Percentiles rank a stretch among this genome's conserved stretches.
phyloP scores from a whole-genome alignment of 2,329 filamentous ascomycete species.

The Colletotrichum horii region DNA sequence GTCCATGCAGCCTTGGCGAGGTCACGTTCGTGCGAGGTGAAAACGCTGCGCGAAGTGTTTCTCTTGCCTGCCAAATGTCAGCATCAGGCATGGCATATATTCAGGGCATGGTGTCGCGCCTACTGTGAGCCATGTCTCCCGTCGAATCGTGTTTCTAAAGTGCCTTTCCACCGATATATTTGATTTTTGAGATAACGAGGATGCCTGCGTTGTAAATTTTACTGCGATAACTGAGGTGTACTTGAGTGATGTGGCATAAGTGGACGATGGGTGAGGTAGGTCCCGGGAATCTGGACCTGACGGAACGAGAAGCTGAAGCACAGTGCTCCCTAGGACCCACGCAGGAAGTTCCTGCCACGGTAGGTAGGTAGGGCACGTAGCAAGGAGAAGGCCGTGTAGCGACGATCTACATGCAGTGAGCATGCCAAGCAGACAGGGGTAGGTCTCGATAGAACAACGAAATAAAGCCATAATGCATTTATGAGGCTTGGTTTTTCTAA shows the following conservation, averaged over 20 bases:
- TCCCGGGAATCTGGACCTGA: background rate
- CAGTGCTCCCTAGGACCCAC: background rate
- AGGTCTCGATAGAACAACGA: background rate
- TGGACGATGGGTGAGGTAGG: background rate
- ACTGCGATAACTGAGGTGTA: background rate
- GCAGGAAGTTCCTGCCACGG: background rate
- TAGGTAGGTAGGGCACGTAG: too few relatives aligned
- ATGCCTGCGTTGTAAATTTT: background rate
- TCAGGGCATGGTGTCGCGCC: slow-evolving; percentile 19
- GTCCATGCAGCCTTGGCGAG: slow-evolving; percentile 85
- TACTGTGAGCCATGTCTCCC: slow-evolving; percentile 56
- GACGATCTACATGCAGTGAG: background rate
- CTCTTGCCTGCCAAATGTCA: slow-evolving; percentile 66
- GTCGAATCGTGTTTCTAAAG: background rate
- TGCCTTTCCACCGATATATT: background rate
- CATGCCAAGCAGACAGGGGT: background rate
- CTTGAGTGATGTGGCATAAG: background rate
- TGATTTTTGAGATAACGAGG: background rate
- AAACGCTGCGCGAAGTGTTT: slow-evolving; percentile 91
- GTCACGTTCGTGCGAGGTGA: slow-evolving; percentile 88
- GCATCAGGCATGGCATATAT: background rate
- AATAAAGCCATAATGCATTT: background rate
- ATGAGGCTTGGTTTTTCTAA: background rate
- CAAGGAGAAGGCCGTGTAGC: background rate
- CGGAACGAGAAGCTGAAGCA: background rate